Evolutionary conservation across 2,329 filamentous ascomycete genomes (phyloP).

Genomic region (Cylindrodendrum hubeiense): DNA sequence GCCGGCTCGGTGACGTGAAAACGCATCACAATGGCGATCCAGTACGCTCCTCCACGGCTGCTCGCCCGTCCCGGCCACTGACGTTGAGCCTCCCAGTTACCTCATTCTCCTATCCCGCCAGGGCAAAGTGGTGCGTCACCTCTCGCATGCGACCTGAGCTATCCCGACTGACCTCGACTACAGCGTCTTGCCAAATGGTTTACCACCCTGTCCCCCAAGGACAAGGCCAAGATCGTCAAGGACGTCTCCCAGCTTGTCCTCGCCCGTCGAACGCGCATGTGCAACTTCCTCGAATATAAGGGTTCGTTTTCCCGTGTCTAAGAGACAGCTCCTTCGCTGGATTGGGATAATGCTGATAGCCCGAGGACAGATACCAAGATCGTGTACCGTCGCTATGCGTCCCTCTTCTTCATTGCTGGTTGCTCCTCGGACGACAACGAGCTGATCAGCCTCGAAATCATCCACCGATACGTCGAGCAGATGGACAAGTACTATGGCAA

Average conservation of each 20-base stretch:
- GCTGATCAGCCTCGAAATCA: constrained; percentile 96
- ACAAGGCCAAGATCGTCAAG: constrained; percentile 99
- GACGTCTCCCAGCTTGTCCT: constrained; percentile 98
- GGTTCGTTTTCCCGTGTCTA: constrained; percentile 64
- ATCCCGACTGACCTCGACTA: constrained; percentile 36
- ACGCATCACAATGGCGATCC: constrained; percentile 57
- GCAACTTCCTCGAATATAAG: constrained; percentile 99
- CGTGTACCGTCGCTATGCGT: constrained; percentile 98
- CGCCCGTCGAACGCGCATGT: constrained; percentile 96
- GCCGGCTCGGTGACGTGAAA: constrained; percentile 39
- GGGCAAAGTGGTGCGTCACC: constrained; percentile 92
- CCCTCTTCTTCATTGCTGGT: constrained; percentile 98
- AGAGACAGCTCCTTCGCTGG: neutral
- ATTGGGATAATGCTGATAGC: constrained; percentile 25
- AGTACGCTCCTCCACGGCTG: constrained; percentile 49
- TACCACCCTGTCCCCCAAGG: constrained; percentile 94
- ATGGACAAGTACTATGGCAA: constrained; percentile 99
- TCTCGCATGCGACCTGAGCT: constrained; percentile 19
- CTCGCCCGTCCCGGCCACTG: constrained; percentile 30
- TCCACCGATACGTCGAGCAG: constrained; percentile 99
- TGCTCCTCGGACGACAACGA: constrained; percentile 98
- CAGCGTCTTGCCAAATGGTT: constrained; percentile 99
- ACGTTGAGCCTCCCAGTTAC: constrained; percentile 72
- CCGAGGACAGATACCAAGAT: constrained; percentile 86
- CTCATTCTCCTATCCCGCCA: constrained; percentile 97